Conservation (phyloP, 352 stramenopile genomes). For the Globisporangium nunn region DNA sequence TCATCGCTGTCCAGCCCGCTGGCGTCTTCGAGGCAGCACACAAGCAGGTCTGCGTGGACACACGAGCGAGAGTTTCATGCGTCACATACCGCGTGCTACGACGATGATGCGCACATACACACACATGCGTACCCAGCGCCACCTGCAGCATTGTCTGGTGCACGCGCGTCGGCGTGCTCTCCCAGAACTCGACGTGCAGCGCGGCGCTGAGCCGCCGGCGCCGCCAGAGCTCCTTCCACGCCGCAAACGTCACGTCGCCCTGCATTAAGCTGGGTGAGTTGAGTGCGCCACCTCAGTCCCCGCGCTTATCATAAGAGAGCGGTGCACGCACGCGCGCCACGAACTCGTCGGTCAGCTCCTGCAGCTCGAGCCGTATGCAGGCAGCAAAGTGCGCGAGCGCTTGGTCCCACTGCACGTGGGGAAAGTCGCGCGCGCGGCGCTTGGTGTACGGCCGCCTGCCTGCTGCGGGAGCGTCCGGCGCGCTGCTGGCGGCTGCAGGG, state of each 20-base stretch:
- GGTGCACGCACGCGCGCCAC: constrained; percentile 15
- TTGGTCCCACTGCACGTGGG: constrained; percentile 21
- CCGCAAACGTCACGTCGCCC: constrained; percentile 23
- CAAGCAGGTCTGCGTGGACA: constrained; percentile 23
- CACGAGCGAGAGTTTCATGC: background rate
- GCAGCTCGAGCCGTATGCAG: constrained; percentile 27
- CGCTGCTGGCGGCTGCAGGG: background rate
- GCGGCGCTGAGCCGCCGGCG: constrained; percentile 35
- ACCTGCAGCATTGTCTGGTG: constrained; percentile 58
- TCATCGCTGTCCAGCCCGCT: background rate
- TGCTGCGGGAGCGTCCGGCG: background rate
- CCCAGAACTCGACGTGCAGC: constrained; percentile 76
- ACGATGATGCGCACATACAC: no score
- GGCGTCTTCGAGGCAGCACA: constrained; percentile 25
- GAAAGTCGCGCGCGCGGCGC: constrained; percentile 7
- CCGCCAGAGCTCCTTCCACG: constrained; percentile 47
- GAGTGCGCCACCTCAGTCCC: background rate
- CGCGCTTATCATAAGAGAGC: no score
- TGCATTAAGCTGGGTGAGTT: constrained; percentile 4
- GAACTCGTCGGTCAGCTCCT: constrained; percentile 32
- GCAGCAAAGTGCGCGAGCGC: constrained; percentile 32
- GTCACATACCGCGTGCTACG: no score
- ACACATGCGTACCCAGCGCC: constrained; percentile 23
- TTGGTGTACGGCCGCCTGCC: constrained; percentile 17
- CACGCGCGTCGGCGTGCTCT: constrained; percentile 44